Evolutionary conservation across 106 monocot genomes (phyloP).

Genomic region (Acorus calamus): DNA sequence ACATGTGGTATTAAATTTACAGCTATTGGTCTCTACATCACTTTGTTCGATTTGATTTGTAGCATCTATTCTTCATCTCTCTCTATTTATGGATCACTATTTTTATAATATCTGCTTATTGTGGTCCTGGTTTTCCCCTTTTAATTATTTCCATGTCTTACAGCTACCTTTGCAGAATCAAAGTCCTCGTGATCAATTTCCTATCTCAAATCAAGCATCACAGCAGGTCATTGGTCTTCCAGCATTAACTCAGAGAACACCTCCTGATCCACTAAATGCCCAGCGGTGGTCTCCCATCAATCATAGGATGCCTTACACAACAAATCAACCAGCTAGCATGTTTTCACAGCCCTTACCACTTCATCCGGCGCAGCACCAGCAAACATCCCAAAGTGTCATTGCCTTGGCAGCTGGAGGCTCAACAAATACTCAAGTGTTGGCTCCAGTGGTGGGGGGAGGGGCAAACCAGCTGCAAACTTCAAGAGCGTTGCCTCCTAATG

Average conservation of each 20-base stretch:
- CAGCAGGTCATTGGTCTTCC: slow-evolving; percentile 18
- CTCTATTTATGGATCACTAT: too few species aligned
- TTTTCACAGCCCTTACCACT: not conserved
- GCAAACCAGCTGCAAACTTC: slow-evolving; percentile 3
- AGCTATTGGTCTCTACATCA: too few species aligned
- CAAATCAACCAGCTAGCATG: not conserved
- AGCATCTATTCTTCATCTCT: too few species aligned
- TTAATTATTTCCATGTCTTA: not conserved
- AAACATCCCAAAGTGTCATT: slow-evolving; percentile 4
- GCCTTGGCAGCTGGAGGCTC: too few species aligned
- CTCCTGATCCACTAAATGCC: slow-evolving; percentile 7
- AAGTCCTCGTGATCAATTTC: slow-evolving; percentile 8
- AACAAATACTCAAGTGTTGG: not conserved
- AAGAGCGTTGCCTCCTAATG: slow-evolving; percentile 2
- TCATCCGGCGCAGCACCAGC: not conserved
- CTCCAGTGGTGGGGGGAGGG: not conserved
- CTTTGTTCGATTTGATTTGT: too few species aligned
- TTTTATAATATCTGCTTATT: not conserved
- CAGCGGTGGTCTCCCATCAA: not conserved
- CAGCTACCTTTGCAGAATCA: not conserved
- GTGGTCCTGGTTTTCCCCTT: not conserved
- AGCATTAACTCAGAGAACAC: slow-evolving; percentile 14
- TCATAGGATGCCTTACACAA: slow-evolving; percentile 8
- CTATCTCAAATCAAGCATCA: slow-evolving; percentile 1
- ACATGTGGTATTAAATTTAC: too few species aligned